Percentiles rank a stretch among this genome's conserved stretches.
These are phyloP conservation scores for Daucus carota DNA, from an alignment of 129 eudicot species.

Conservation along the genomic window DH1_v3.0 NC_030382.2:39670501-39671000, in stretches of 20 bases:
- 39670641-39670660: too few species aligned
- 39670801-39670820: slow-evolving; percentile 7
- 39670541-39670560: not conserved
- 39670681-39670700: not conserved
- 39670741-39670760: not conserved
- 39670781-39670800: not conserved
- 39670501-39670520: too few species aligned
- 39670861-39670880: slow-evolving; percentile 31
- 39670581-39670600: not conserved
- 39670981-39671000: slow-evolving; percentile 71
- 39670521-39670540: too few species aligned
- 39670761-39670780: not conserved
- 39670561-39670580: not conserved
- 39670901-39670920: slow-evolving; percentile 22
- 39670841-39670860: slow-evolving; percentile 17
- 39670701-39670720: not conserved
- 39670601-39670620: not conserved
- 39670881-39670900: slow-evolving; percentile 28
- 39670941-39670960: too few species aligned
- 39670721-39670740: not conserved
- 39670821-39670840: slow-evolving; percentile 24
- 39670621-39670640: too few species aligned
- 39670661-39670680: too few species aligned
- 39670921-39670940: slow-evolving; percentile 31
- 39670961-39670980: slow-evolving; percentile 38